Conservation (phyloP, 768 basidiomycete species). For the Amanita rimosa region DNA sequence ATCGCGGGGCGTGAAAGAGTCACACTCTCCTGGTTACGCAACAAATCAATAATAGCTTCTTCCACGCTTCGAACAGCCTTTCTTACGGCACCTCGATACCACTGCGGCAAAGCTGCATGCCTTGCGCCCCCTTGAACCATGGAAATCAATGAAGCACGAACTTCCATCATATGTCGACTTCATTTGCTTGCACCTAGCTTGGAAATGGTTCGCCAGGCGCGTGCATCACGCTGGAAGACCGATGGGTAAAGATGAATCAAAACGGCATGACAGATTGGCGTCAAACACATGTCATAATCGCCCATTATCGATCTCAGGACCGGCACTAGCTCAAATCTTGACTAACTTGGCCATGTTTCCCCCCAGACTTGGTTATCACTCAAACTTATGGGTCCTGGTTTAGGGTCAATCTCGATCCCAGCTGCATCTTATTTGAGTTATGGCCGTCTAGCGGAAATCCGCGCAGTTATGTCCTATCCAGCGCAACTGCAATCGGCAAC, state of each 20-base stretch:
- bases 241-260: not conserved
- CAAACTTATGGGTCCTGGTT: slow-evolving; percentile 6
- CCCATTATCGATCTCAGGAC: not conserved
- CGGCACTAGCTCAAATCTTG: slow-evolving; percentile 1
- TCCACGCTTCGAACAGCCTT: not conserved
- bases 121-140: not conserved
- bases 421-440: not conserved
- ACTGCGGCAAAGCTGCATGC: not conserved
- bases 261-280: slow-evolving; percentile 1
- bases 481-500: not conserved
- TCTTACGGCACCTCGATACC: not conserved
- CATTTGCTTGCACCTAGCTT: not conserved
- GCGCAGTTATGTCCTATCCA: not conserved
- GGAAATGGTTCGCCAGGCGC: not conserved
- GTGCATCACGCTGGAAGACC: not conserved
- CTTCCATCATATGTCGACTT: not conserved
- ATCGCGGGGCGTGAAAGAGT: not conserved
- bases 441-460: not conserved
- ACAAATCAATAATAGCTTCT: not conserved
- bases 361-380: not conserved
- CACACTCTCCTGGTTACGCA: not conserved
- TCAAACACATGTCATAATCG: slow-evolving; percentile 1
- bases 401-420: not conserved
- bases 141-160: not conserved
- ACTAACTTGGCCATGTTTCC: slow-evolving; percentile 2